These are phyloP conservation scores for Cadophora luteo-olivacea DNA, from an alignment of 2,329 filamentous ascomycete genomes.

Conservation along the genomic window DNA sequence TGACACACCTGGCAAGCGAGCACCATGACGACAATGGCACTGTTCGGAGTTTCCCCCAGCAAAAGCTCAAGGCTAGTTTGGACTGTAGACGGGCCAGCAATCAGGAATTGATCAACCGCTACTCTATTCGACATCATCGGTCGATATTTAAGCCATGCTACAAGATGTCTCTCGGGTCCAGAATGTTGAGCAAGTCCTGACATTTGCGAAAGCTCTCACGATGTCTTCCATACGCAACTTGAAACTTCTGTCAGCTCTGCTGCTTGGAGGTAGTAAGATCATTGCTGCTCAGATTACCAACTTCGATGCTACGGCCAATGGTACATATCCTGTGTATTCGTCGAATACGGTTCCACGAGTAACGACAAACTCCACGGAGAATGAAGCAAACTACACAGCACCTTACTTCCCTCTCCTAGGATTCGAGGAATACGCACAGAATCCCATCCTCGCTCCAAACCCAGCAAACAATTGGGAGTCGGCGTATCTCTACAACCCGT, in stretches of 20 bases:
- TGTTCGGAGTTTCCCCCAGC: neutral
- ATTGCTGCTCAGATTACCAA: constrained; percentile 13
- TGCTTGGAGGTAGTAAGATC: constrained; percentile 5
- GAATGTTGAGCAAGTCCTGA: neutral
- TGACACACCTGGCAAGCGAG: neutral
- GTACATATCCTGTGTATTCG: constrained; percentile 17
- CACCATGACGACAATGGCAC: constrained; percentile 1
- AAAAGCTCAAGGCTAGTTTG: neutral
- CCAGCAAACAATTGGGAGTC: constrained; percentile 40
- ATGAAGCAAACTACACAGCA: constrained; percentile 30
- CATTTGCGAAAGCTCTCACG: neutral
- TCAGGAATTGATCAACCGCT: constrained; percentile 8
- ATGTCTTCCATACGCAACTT: neutral
- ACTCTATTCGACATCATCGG: neutral
- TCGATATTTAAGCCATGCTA: neutral
- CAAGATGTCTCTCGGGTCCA: neutral
- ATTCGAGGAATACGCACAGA: constrained; percentile 33
- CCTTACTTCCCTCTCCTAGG: constrained; percentile 35
- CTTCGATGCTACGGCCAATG: constrained; percentile 16
- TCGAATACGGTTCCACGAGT: constrained; percentile 26
- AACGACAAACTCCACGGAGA: constrained; percentile 24
- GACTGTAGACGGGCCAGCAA: neutral
- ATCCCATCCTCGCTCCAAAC: constrained; percentile 35
- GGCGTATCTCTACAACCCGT: constrained; percentile 43
- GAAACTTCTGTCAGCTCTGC: neutral